A percentile compares a stretch with the other conserved stretches of the same genome.
These are phyloP conservation scores for Dacryopinax primogenitus DNA, from an alignment of 768 basidiomycete species.

Conservation along the genomic window DNA sequence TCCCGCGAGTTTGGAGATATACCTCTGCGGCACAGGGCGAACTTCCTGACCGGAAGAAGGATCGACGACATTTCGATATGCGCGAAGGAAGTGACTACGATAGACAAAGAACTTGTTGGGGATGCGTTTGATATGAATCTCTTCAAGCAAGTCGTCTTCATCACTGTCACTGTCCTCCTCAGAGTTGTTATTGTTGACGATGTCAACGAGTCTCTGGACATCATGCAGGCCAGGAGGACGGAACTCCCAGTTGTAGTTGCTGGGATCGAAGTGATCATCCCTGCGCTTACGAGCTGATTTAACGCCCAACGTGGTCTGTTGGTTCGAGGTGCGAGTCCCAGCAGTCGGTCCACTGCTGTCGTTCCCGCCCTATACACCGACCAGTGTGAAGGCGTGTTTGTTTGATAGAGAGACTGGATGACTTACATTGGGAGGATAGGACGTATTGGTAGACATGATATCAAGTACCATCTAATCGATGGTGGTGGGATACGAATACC, in stretches of 20 bases:
- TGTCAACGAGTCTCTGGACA: not conserved
- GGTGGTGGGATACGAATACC: not conserved
- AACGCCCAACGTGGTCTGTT: too few relatives aligned
- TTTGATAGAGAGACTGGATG: too few relatives aligned
- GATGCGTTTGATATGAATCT: not conserved
- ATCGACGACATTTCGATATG: slow-evolving; percentile 6
- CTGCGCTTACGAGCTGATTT: too few relatives aligned
- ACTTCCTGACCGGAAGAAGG: not conserved
- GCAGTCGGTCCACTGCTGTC: too few relatives aligned
- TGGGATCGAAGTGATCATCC: slow-evolving; percentile 4
- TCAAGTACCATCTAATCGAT: not conserved
- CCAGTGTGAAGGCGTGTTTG: too few relatives aligned
- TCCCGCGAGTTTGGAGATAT: not conserved
- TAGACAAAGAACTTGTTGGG: slow-evolving; percentile 6
- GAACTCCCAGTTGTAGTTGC: not conserved
- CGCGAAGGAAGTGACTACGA: not conserved
- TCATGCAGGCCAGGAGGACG: not conserved
- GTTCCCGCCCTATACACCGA: too few relatives aligned
- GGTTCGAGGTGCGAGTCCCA: too few relatives aligned
- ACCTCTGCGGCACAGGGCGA: not conserved
- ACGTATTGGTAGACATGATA: not conserved
- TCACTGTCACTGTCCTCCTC: not conserved
- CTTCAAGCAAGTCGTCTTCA: too few relatives aligned
- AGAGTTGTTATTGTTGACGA: not conserved
- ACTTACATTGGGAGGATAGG: not conserved